These are phyloP conservation scores for Pyricularia sp. DNA, from an alignment of 2,329 filamentous ascomycete species.

Conservation along the genomic window DNA sequence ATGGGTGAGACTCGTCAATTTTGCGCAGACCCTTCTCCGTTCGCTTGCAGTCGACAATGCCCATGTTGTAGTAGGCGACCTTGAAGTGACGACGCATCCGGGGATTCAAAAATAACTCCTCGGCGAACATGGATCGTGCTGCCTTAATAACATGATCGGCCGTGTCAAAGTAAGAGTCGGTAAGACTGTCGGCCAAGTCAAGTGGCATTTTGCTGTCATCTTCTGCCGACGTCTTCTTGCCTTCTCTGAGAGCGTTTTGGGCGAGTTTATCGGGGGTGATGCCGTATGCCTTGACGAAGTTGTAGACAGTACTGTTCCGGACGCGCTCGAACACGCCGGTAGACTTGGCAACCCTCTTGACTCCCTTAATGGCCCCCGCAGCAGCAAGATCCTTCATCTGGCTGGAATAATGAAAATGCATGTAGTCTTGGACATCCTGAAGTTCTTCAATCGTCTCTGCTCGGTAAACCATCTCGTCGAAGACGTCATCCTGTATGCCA, in stretches of 20 bases:
- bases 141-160: slow-evolving; percentile 67
- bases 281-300: slow-evolving; percentile 80
- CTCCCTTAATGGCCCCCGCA: slow-evolving; percentile 54
- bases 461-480: slow-evolving; percentile 72
- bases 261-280: slow-evolving; percentile 84
- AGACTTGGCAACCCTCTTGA: slow-evolving; percentile 71
- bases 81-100: slow-evolving; percentile 84
- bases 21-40: slow-evolving; percentile 91
- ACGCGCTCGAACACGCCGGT: slow-evolving; percentile 73
- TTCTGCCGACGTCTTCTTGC: slow-evolving; percentile 73
- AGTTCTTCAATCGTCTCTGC: slow-evolving; percentile 89
- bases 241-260: slow-evolving; percentile 71
- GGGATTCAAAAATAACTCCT: slow-evolving; percentile 82
- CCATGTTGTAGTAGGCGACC: slow-evolving; percentile 72
- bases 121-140: slow-evolving; percentile 79
- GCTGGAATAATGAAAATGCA: slow-evolving; percentile 85
- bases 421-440: slow-evolving; percentile 91
- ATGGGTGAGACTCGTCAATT: slow-evolving; percentile 91
- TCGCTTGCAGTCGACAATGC: slow-evolving; percentile 75
- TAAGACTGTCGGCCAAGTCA: slow-evolving; percentile 74
- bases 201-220: slow-evolving; percentile 73
- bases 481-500: slow-evolving; percentile 59
- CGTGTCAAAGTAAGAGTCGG: slow-evolving; percentile 65
- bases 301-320: slow-evolving; percentile 68
- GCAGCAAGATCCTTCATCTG: slow-evolving; percentile 73